Conservation (phyloP, 441 rosid genomes). For the Populus hybrid region DNA sequence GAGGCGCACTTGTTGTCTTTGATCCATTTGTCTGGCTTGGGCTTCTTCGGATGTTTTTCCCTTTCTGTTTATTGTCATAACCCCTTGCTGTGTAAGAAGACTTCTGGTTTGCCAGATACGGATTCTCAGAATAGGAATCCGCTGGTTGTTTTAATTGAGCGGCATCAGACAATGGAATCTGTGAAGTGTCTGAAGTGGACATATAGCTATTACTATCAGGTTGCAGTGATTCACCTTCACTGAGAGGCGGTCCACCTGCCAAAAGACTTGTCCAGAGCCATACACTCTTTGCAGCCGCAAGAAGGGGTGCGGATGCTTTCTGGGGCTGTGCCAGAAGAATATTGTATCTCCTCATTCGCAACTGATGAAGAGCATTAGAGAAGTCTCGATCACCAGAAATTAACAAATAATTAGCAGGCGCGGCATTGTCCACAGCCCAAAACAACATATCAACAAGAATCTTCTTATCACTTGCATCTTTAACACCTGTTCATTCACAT, state of each 20-base stretch:
- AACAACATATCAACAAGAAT: constrained; percentile 54
- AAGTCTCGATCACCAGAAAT: too few relatives aligned
- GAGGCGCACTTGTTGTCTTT: neutral
- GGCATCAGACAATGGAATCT: constrained; percentile 32
- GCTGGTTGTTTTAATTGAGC: constrained; percentile 32
- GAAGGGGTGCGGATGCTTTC: constrained; percentile 65
- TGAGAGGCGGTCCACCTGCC: constrained; percentile 72
- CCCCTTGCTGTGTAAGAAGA: neutral
- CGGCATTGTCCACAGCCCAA: too few relatives aligned
- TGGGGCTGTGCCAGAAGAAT: constrained; percentile 89
- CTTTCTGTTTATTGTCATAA: neutral
- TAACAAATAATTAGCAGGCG: too few relatives aligned
- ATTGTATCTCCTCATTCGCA: too few relatives aligned
- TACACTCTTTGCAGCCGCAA: constrained; percentile 82
- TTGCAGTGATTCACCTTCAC: constrained; percentile 40
- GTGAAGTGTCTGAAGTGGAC: constrained; percentile 24
- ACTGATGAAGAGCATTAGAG: too few relatives aligned
- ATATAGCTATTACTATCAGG: constrained; percentile 30
- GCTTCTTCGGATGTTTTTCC: neutral
- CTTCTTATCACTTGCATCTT: constrained; percentile 97
- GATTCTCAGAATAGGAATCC: constrained; percentile 4
- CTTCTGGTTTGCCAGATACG: neutral
- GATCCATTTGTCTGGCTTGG: neutral
- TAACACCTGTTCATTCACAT: constrained; percentile 48
- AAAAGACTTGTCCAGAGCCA: constrained; percentile 87